Base-by-base conservation (phyloP, 805 yeast genomes). In the Lipomyces chichibuensis region DNA sequence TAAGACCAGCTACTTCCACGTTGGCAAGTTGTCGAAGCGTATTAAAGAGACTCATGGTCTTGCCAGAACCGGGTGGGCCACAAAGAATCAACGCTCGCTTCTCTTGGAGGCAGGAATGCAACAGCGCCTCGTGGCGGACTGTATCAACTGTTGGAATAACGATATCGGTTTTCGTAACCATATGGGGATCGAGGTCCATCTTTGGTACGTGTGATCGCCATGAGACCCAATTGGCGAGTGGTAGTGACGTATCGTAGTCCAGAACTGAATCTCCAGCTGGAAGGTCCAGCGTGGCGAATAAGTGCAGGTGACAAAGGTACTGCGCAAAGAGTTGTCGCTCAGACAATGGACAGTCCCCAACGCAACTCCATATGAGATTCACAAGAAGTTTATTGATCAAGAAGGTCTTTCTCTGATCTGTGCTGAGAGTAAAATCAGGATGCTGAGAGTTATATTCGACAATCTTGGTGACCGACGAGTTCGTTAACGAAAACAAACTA, bases 61-160 rank as follows among this genome's bases (percentile, higher is more conserved):
- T 94, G 65, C 98, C 98, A 0, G 97, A 89, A 3, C 98, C 98
- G 0, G 98, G 98, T 0, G 98, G 98, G 2, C 98, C 98, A 77
- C 97, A 92, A 27, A 94, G 80, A 33, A 94, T 80, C 20, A 91
- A 75, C 0, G 96, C 86, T 52, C 79, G 79, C 63, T 84, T 88
- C 57, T 85, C 84, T 43, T 81, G 80, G 49, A 93, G 73, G 1
- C 90, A 76, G 0, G 87, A 80, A 63, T 82, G 84, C 1, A 94
- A 81, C 11, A 90, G 73, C 0, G 79, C 75, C 67, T 91, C 94
- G 65, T 90, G 90, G 64, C 87, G 81, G 1, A 83, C 75, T 0
- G 97, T 92, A 71, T 92, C 98, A 0, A 85, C 74, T 0, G 98
- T 94, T 0, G 96, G 90, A 9, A 94, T 83, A 0, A 94, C 85